Evolutionary conservation across 768 basidiomycete genomes (phyloP).

Genomic region (Rhizopogon vesiculosus): DNA sequence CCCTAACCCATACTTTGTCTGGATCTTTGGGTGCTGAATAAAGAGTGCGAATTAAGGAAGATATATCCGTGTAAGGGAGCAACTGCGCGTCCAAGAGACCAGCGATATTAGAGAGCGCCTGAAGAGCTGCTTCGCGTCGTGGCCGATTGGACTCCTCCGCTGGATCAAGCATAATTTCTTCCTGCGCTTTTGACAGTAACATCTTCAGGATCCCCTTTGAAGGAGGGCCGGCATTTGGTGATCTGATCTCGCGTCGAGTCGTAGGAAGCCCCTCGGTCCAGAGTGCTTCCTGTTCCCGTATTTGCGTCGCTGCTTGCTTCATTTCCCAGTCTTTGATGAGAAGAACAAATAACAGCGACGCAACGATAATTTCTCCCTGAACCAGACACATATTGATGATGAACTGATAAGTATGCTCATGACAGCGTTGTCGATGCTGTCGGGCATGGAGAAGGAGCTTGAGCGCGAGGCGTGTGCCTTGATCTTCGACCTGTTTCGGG

Average conservation of each 20-base stretch:
- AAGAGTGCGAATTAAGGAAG: constrained; percentile 41
- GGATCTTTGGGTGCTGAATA: constrained; percentile 40
- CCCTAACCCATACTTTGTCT: constrained; percentile 34
- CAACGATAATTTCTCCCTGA: constrained; percentile 79
- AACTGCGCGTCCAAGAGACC: constrained; percentile 45
- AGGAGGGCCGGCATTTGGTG: constrained; percentile 11
- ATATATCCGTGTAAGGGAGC: constrained; percentile 40
- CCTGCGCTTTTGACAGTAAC: constrained; percentile 26
- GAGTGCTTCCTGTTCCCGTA: constrained; percentile 12
- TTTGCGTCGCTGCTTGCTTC: constrained; percentile 24
- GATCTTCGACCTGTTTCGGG: constrained; percentile 31
- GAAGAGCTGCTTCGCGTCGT: constrained; percentile 36
- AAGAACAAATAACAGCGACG: constrained; percentile 61
- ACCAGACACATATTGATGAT: constrained; percentile 62
- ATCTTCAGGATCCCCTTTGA: constrained; percentile 26
- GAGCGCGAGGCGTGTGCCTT: constrained; percentile 46
- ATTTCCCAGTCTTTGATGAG: constrained; percentile 61
- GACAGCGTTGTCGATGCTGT: constrained; percentile 49
- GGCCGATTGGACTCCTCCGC: constrained; percentile 13
- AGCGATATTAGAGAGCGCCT: constrained; percentile 59
- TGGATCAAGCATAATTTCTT: constrained; percentile 24
- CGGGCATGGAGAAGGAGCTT: constrained; percentile 49
- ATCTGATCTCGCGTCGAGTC: constrained; percentile 10
- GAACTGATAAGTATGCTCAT: constrained; percentile 54
- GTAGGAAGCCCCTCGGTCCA: constrained; percentile 10